Evolutionary conservation across 2,329 filamentous ascomycete species (phyloP), one percentile per base, ranked within the genome.

Genomic region (Ophiostoma triangulosporum): DNA sequence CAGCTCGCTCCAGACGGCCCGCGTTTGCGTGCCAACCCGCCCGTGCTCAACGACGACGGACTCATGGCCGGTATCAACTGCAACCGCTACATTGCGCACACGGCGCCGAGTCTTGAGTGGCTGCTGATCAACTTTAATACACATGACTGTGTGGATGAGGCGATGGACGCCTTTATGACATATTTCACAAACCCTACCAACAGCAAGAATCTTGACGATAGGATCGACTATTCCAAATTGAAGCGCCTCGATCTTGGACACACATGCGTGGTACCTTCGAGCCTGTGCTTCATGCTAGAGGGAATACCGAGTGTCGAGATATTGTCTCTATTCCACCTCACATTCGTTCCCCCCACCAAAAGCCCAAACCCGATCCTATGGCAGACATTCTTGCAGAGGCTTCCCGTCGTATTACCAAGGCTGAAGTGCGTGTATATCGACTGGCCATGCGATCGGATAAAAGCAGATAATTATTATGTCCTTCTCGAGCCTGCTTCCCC

Each of bases 101-200:
- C 43, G 3, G 62, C 68, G 1, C 56, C 63, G 3, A 73, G 74
- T 17, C 56, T 83, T 6, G 68, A 68, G 29, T 72, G 77, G 58
- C 65, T 83, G 5, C 71, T 78, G 3, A 60, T 81, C 43, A 81
- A 81, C 59, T 73, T 76, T 29, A 57, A 43, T 3, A 12, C 22
- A 20, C 6, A 4, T 12, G 36, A 40, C n/a, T n/a, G n/a, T n/a
- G n/a, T n/a, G 20, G 9, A 11, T 3, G 20, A 40, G 36, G 20
- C 15, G 15, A 8, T 7, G 14, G 43, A 31, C 7, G 15, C 15
- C 15, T 31, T 46, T 29, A 17, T 46, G 43, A 6, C 3, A 6
- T 29, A 17, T n/a, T 46, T 29, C 9, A 15, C 43, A 8, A 45
- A 26, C 4, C 22, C 38, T 15, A 26, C 7, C 9, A 26, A 9